phyloP scores from a whole-genome alignment of 1,284 basidiomycete species.

The Xerocomus amazonicus region DNA sequence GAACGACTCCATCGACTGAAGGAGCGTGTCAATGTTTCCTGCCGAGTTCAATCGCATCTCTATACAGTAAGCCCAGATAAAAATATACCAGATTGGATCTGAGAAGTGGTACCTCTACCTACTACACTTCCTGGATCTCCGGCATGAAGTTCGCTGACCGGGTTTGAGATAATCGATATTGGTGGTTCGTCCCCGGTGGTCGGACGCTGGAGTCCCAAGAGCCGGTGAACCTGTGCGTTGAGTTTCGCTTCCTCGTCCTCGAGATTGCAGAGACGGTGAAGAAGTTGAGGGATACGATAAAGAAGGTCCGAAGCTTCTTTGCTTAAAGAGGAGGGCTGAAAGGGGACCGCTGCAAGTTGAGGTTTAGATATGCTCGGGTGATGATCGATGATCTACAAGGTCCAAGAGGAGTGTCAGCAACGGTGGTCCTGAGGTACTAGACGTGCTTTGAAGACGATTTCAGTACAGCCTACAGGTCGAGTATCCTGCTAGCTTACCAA shows the following conservation, averaged over 20 bases:
- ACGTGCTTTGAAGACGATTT: slow-evolving; percentile 9
- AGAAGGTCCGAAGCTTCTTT: slow-evolving; percentile 12
- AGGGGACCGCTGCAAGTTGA: neutral
- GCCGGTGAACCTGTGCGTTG: slow-evolving; percentile 15
- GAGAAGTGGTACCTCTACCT: slow-evolving; percentile 6
- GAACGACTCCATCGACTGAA: slow-evolving; percentile 22
- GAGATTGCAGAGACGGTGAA: slow-evolving; percentile 22
- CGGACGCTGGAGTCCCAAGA: slow-evolving; percentile 3
- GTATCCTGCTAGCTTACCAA: neutral
- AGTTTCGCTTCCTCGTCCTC: slow-evolving; percentile 23
- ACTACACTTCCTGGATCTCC: neutral
- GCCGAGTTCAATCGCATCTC: neutral
- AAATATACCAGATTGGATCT: slow-evolving; percentile 11
- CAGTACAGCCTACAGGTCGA: slow-evolving; percentile 10
- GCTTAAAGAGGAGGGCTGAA: slow-evolving; percentile 9
- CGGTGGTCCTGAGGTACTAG: slow-evolving; percentile 1
- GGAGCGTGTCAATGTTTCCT: slow-evolving; percentile 24
- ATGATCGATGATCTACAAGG: neutral
- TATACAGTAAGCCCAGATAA: neutral
- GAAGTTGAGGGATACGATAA: slow-evolving; percentile 18
- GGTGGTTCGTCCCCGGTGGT: neutral
- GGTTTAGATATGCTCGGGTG: slow-evolving; percentile 7
- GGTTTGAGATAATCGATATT: neutral
- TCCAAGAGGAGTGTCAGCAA: neutral
- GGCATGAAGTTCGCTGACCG: slow-evolving; percentile 3